Conservation (phyloP, 768 basidiomycete genomes). For the Suillus plorans region DNA sequence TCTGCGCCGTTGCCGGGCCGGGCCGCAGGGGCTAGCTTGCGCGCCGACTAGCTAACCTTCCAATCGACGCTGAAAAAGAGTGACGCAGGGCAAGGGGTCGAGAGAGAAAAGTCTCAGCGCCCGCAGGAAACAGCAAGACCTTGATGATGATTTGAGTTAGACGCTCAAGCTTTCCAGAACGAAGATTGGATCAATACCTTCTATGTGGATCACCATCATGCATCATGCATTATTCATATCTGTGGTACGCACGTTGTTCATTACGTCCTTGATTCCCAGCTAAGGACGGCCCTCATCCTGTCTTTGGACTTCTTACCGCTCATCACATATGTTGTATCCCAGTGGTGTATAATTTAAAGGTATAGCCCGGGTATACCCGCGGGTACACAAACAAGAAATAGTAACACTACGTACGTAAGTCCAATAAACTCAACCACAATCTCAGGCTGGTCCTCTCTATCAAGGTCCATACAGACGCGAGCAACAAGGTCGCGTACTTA, state of each 20-base stretch:
- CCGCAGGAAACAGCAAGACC: conserved; percentile 63
- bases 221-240: too few relatives aligned
- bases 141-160: conserved; percentile 71
- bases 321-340: too few relatives aligned
- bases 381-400: too few relatives aligned
- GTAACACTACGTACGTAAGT: too few relatives aligned
- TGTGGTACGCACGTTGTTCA: background rate
- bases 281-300: background rate
- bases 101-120: conserved; percentile 38
- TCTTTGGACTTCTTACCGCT: too few relatives aligned
- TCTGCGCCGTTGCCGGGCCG: conserved; percentile 45
- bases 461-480: too few relatives aligned
- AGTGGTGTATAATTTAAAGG: too few relatives aligned
- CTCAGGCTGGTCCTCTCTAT: too few relatives aligned
- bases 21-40: background rate
- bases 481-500: too few relatives aligned
- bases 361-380: too few relatives aligned
- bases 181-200: conserved; percentile 32
- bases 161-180: conserved; percentile 60
- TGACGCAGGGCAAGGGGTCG: conserved; percentile 29
- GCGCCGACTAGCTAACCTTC: too few relatives aligned
- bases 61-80: conserved; percentile 9
- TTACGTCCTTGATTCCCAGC: background rate
- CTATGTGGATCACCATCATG: background rate
- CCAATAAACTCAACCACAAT: too few relatives aligned